A percentile compares a stretch with the other conserved stretches of the same genome.
Conservation (phyloP, 345 rosid species). For the Camelina sativa region DNA sequence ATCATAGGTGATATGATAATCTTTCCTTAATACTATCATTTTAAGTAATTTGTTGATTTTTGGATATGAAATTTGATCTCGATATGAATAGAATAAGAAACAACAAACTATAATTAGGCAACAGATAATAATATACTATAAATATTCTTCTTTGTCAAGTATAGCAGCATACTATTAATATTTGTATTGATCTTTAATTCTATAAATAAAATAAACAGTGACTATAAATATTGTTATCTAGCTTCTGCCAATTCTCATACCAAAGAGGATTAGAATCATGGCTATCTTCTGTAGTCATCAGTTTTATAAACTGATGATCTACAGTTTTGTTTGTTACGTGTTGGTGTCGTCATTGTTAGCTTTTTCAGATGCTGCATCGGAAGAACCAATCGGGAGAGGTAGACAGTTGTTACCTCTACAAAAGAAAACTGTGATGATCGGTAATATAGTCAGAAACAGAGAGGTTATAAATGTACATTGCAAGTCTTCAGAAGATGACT, state of each 20-base stretch:
- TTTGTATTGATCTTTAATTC: background rate
- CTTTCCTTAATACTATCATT: too few relatives aligned
- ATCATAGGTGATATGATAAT: too few relatives aligned
- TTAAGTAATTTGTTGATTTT: background rate
- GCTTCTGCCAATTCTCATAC: background rate
- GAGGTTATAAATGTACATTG: constrained; percentile 21
- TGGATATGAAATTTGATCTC: background rate
- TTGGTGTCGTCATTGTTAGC: background rate
- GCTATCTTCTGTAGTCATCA: constrained; percentile 4
- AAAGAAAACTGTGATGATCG: background rate
- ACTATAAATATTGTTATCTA: background rate
- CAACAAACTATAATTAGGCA: background rate
- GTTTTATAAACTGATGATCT: background rate
- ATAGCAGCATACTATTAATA: background rate
- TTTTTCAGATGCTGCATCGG: constrained; percentile 11
- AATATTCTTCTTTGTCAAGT: background rate
- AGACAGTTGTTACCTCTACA: constrained; percentile 7
- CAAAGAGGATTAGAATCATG: constrained; percentile 13
- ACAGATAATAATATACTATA: background rate
- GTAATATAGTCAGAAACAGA: background rate
- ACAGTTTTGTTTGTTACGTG: background rate
- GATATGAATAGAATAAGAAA: constrained; percentile 10
- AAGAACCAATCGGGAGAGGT: background rate
- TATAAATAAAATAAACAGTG: background rate
- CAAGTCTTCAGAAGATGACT: constrained; percentile 13